Conservation (phyloP, 768 basidiomycete genomes). For the Hydnomerulius pinastri region DNA sequence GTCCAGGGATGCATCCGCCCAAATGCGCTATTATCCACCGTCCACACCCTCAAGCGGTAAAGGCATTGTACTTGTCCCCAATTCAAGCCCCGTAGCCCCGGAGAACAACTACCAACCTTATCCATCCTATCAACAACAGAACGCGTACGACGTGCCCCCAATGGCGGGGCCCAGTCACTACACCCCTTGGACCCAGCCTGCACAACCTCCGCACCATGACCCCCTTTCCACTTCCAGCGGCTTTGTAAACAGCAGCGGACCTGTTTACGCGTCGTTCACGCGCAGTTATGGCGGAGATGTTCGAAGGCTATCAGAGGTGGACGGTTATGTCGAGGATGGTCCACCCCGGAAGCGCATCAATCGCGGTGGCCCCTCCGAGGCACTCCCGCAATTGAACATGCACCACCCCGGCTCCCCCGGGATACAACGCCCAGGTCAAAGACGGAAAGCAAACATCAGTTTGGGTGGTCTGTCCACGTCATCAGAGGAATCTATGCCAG, state of each 20-base stretch:
- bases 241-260: slow-evolving; percentile 46
- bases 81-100: slow-evolving; percentile 62
- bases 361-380: slow-evolving; percentile 45
- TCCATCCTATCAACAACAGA: slow-evolving; percentile 40
- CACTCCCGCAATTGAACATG: slow-evolving; percentile 23
- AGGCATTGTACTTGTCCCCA: slow-evolving; percentile 71
- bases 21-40: slow-evolving; percentile 60
- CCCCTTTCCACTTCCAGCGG: slow-evolving; percentile 61
- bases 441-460: slow-evolving; percentile 41
- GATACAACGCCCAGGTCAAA: slow-evolving; percentile 52
- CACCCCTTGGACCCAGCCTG: slow-evolving; percentile 40
- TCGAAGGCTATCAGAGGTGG: slow-evolving; percentile 39
- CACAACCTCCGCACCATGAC: slow-evolving; percentile 42
- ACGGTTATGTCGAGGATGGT: slow-evolving; percentile 49
- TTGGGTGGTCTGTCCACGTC: slow-evolving; percentile 53
- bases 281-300: slow-evolving; percentile 40
- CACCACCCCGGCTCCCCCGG: slow-evolving; percentile 56
- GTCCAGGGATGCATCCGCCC: slow-evolving; percentile 73
- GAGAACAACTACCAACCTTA: slow-evolving; percentile 42
- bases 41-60: slow-evolving; percentile 43
- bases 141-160: slow-evolving; percentile 44
- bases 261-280: slow-evolving; percentile 56
- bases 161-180: slow-evolving; percentile 40
- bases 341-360: slow-evolving; percentile 75
- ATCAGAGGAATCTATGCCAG: slow-evolving; percentile 70